phyloP scores from a whole-genome alignment of 768 basidiomycete species.

The Serendipita sp. region DNA sequence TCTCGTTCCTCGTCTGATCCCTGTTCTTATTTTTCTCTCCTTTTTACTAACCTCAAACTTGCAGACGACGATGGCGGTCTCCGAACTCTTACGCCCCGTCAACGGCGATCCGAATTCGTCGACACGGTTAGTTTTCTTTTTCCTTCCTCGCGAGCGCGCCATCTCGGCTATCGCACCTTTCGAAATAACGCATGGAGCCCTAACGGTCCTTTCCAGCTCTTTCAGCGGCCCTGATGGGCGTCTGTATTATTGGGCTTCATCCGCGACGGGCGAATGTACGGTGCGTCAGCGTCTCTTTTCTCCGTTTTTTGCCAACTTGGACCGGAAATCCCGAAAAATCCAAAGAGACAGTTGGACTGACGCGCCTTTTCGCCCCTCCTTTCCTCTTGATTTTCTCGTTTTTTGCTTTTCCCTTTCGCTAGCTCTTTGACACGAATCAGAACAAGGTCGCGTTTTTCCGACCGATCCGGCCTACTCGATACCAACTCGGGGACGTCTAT shows the following conservation, averaged over 20 bases:
- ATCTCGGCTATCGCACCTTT: neutral
- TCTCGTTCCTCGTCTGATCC: neutral
- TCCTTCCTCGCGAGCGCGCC: neutral
- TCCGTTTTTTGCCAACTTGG: too few relatives aligned
- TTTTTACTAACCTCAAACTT: slow-evolving; percentile 9
- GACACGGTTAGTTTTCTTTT: neutral
- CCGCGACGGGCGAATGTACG: slow-evolving; percentile 7
- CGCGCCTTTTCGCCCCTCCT: too few relatives aligned
- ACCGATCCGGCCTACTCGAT: slow-evolving; percentile 58
- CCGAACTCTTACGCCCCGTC: slow-evolving; percentile 49
- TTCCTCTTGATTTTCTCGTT: neutral
- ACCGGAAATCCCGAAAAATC: too few relatives aligned
- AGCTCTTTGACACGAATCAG: slow-evolving; percentile 9
- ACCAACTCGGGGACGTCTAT: slow-evolving; percentile 74
- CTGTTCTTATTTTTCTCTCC: neutral
- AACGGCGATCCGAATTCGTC: neutral
- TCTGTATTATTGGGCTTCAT: slow-evolving; percentile 61
- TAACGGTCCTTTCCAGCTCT: slow-evolving; percentile 33
- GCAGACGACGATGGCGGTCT: slow-evolving; percentile 65
- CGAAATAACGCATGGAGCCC: neutral
- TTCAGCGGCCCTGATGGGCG: slow-evolving; percentile 70
- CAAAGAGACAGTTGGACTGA: too few relatives aligned
- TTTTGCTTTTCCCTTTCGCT: neutral
- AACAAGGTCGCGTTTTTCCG: slow-evolving; percentile 56
- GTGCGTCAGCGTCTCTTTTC: slow-evolving; percentile 2